Evolutionary conservation across 2,329 filamentous ascomycete genomes (phyloP).

Genomic region (Blastomyces emzantsi): DNA sequence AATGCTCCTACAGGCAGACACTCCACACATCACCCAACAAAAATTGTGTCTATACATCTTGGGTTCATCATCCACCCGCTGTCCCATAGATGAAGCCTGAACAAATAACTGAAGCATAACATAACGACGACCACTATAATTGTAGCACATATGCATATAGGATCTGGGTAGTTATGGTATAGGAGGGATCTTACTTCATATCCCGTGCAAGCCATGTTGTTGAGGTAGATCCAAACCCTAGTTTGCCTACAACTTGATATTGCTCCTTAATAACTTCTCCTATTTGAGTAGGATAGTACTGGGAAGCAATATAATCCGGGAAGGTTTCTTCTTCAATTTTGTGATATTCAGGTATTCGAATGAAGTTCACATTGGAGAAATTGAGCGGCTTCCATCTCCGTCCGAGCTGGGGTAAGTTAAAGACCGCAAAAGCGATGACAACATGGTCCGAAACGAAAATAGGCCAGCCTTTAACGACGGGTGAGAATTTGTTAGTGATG

Average conservation of each 20-base stretch:
- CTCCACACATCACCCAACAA: no score
- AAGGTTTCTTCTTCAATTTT: constrained; percentile 29
- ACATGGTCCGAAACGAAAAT: constrained; percentile 11
- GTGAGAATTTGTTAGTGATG: no score
- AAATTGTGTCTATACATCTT: constrained; percentile 35
- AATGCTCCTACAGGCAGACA: no score
- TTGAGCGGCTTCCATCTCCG: constrained; percentile 26
- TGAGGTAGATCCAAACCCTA: constrained; percentile 30
- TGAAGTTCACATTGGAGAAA: constrained; percentile 25
- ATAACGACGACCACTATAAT: constrained; percentile 21
- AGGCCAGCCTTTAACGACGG: no score
- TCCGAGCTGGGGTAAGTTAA: constrained; percentile 20
- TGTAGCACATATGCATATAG: constrained; percentile 2
- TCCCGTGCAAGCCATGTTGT: constrained; percentile 32
- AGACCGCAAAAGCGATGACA: constrained; percentile 18
- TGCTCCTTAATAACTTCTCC: constrained; percentile 24
- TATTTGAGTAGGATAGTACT: constrained; percentile 26
- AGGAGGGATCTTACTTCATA: constrained; percentile 20
- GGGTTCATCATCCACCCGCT: constrained; percentile 30
- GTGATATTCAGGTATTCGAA: constrained; percentile 19
- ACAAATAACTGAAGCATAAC: constrained; percentile 26
- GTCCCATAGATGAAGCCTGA: constrained; percentile 21
- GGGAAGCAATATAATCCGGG: constrained; percentile 19
- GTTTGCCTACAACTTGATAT: constrained; percentile 31
- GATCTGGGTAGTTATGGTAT: constrained; percentile 4